Evolutionary conservation across 2,329 filamentous ascomycete species (phyloP).

Genomic region (Penicillium digitatum): DNA sequence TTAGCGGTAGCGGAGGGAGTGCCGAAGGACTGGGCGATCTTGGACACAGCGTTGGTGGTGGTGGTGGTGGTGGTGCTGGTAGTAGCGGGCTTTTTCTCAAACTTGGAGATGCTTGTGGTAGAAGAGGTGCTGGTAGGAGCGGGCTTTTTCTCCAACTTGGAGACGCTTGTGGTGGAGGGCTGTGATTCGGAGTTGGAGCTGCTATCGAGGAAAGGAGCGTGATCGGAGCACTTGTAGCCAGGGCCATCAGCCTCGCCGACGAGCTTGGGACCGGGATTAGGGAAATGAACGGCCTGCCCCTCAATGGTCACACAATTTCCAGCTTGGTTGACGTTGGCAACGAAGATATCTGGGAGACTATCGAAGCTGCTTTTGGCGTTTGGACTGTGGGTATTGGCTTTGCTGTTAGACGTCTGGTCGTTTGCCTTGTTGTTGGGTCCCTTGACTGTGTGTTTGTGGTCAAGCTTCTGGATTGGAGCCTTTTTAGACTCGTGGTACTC

Average conservation of each 20-base stretch:
- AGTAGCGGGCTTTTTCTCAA: background rate
- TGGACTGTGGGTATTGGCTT: slow-evolving; percentile 12
- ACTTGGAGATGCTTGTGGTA: background rate
- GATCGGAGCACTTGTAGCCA: slow-evolving; percentile 34
- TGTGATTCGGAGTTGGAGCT: slow-evolving; percentile 2
- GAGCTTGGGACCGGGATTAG: slow-evolving; percentile 59
- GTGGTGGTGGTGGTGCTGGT: background rate
- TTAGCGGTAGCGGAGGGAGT: slow-evolving; percentile 10
- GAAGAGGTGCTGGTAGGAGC: background rate
- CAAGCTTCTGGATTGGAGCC: background rate
- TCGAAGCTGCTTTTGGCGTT: slow-evolving; percentile 42
- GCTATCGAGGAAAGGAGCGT: slow-evolving; percentile 30
- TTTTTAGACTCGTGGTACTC: background rate
- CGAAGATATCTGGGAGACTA: slow-evolving; percentile 63
- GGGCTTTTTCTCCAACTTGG: background rate
- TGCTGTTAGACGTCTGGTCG: background rate
- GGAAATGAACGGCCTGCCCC: slow-evolving; percentile 59
- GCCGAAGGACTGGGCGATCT: slow-evolving; percentile 12
- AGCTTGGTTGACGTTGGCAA: slow-evolving; percentile 61
- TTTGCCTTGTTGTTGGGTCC: background rate
- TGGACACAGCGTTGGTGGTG: slow-evolving; percentile 9
- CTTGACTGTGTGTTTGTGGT: slow-evolving; percentile 2
- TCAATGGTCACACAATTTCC: slow-evolving; percentile 55
- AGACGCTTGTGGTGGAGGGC: background rate
- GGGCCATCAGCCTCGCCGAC: slow-evolving; percentile 32